These are phyloP conservation scores for Pholiota microspora DNA, from an alignment of 768 basidiomycete species.

Conservation along the genomic window DNA sequence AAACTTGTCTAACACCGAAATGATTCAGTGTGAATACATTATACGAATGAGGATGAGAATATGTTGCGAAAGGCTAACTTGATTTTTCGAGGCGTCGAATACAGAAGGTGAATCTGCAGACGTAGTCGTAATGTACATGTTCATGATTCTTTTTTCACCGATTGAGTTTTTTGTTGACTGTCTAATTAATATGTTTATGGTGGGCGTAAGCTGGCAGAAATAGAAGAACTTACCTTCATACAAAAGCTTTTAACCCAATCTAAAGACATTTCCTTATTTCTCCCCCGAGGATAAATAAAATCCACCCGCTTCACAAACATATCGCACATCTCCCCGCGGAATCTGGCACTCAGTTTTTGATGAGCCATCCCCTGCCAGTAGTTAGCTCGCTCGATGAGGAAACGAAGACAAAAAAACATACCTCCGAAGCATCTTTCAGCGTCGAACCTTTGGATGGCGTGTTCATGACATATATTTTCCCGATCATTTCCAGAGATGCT, in stretches of 20 bases:
- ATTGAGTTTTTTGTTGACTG: constrained; percentile 18
- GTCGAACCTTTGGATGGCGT: not conserved
- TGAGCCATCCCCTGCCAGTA: constrained; percentile 35
- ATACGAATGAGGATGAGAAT: too few relatives aligned
- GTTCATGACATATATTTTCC: constrained; percentile 23
- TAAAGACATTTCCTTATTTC: constrained; percentile 37
- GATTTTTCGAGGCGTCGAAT: too few relatives aligned
- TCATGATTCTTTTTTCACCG: too few relatives aligned
- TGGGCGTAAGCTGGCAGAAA: not conserved
- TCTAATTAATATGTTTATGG: constrained; percentile 11
- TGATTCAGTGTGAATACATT: too few relatives aligned
- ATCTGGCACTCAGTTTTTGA: constrained; percentile 44
- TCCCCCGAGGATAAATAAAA: constrained; percentile 22
- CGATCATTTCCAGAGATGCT: constrained; percentile 53
- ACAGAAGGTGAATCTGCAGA: too few relatives aligned
- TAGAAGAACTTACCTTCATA: constrained; percentile 34
- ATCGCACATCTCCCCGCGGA: constrained; percentile 53
- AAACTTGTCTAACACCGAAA: too few relatives aligned
- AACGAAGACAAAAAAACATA: constrained; percentile 9
- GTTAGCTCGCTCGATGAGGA: too few relatives aligned
- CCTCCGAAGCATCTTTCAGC: constrained; percentile 9
- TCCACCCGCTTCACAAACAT: constrained; percentile 41
- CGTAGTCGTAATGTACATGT: too few relatives aligned
- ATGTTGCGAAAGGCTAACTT: too few relatives aligned
- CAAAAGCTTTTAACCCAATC: constrained; percentile 62